Evolutionary conservation across 169 alveolate genomes (phyloP).

Genomic region (Eimeria brunetti): DNA sequence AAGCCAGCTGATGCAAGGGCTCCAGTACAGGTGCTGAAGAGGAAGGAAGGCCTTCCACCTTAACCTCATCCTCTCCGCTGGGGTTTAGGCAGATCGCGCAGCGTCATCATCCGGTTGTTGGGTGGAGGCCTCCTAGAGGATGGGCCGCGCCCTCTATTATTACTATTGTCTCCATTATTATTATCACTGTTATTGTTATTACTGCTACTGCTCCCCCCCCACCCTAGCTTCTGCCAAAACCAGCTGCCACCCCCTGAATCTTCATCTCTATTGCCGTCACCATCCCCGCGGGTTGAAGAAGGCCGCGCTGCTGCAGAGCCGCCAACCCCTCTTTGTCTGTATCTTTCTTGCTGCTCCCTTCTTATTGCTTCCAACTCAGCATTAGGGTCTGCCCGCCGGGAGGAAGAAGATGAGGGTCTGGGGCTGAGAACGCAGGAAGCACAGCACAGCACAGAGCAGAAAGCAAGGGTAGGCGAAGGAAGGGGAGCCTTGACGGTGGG

Average conservation of each 20-base stretch:
- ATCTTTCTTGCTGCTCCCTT: constrained; percentile 36
- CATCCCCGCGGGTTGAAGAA: neutral
- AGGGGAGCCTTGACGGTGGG: neutral
- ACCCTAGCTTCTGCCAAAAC: constrained; percentile 50
- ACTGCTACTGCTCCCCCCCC: constrained; percentile 34
- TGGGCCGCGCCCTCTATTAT: constrained; percentile 19
- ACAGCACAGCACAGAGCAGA: neutral
- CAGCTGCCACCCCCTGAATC: constrained; percentile 20
- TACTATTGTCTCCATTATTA: neutral
- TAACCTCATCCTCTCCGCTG: constrained; percentile 60
- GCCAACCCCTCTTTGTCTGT: constrained; percentile 25
- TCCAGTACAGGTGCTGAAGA: neutral
- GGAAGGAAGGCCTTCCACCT: constrained; percentile 24
- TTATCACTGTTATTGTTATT: neutral
- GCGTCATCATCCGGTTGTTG: constrained; percentile 54
- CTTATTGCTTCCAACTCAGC: constrained; percentile 35
- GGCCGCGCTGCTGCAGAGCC: constrained; percentile 52
- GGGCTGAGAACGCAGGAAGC: neutral
- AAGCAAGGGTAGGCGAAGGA: neutral
- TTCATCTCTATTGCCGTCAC: neutral
- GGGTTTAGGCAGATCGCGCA: constrained; percentile 55
- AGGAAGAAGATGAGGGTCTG: neutral
- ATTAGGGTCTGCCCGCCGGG: constrained; percentile 31
- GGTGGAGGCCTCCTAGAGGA: constrained; percentile 45
- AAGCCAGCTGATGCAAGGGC: neutral